phyloP scores from a whole-genome alignment of 202 grass and related monocot species.

The Digitaria exilis region DNA sequence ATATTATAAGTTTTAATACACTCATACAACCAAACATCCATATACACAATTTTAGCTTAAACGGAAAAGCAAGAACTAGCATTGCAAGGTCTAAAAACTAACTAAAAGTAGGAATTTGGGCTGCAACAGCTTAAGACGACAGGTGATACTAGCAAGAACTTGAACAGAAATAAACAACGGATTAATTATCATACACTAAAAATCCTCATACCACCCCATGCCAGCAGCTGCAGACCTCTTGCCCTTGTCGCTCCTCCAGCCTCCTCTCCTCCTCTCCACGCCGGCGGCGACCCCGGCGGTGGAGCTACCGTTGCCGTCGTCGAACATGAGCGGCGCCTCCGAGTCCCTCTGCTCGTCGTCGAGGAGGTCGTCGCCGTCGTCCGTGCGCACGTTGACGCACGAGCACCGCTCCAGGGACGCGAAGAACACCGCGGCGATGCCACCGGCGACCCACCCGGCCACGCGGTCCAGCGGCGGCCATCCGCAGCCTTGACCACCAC shows the following conservation, averaged over 20 bases:
- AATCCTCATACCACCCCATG: conserved; percentile 19
- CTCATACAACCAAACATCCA: conserved; percentile 16
- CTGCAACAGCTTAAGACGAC: background rate
- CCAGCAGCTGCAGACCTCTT: conserved; percentile 22
- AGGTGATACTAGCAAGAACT: background rate
- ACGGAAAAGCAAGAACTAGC: background rate
- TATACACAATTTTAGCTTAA: background rate
- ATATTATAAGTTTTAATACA: background rate
- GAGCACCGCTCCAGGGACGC: conserved; percentile 79
- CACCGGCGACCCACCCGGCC: conserved; percentile 64
- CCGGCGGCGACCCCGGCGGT: background rate
- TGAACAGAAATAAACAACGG: conserved; percentile 11
- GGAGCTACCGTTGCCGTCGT: conserved; percentile 18
- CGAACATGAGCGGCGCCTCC: conserved; percentile 53
- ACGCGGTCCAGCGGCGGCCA: conserved; percentile 63
- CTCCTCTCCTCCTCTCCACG: conserved; percentile 4
- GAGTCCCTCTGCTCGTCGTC: conserved; percentile 55
- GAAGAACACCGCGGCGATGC: conserved; percentile 75
- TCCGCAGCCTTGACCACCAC: conserved; percentile 19
- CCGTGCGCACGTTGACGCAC: conserved; percentile 71
- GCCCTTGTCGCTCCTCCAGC: conserved; percentile 25
- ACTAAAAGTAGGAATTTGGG: background rate
- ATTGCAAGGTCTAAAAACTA: background rate
- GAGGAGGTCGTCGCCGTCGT: conserved; percentile 74
- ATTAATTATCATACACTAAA: conserved; percentile 1